Base-by-base conservation (phyloP, 768 basidiomycete genomes). In the Rhizopogon vinicolor region DNA sequence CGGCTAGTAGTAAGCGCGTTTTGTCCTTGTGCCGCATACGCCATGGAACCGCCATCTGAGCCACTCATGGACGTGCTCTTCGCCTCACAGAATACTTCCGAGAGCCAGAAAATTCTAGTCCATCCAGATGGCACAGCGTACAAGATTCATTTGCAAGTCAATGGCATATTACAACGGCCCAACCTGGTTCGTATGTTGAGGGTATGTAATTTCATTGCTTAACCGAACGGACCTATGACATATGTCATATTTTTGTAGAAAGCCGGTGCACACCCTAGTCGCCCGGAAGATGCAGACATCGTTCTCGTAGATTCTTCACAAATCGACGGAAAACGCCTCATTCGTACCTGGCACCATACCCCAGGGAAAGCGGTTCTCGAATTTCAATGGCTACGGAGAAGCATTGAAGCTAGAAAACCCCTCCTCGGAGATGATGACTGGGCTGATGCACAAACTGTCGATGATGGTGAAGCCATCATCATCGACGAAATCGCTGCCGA, bases 291-390 rank as follows among this genome's bases (percentile, higher is more conserved):
- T 49, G 80, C 87, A 0, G 68, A 76, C 18, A 71, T 88, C 25
- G 80, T 88, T 44, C 69, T 90, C 5, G 83, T 89, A 7, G 80
- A 87, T 58, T 66, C 79, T 1, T 67, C 70, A 16, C 75, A 80
- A 0, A 63, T 71, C n/a, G 75, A 78, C 41, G 86, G 86, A 28
- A 72, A 73, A 62, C 74, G 75, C 16, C 80, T 86, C 61, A 76
- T 87, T 55, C 76, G 80, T 40, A 79, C 81, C 18, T 87, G 84
- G 84, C 74, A 78, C 7, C 63, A 67, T 22, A 83, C 85, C 44
- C 55, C 63, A 12, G 64, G 65, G 40, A 73, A 83, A 65, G 73
- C 78, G 1, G 77, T 86, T 9, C 70, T 87, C 53, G 71, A 80
- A 45, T 73, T 76, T 59, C 57, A 60, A 3, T 90, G 87, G 87